Evolutionary conservation across 768 basidiomycete genomes (phyloP), one percentile per base, ranked within the genome.

Genomic region (Daedaleopsis sinensis): DNA sequence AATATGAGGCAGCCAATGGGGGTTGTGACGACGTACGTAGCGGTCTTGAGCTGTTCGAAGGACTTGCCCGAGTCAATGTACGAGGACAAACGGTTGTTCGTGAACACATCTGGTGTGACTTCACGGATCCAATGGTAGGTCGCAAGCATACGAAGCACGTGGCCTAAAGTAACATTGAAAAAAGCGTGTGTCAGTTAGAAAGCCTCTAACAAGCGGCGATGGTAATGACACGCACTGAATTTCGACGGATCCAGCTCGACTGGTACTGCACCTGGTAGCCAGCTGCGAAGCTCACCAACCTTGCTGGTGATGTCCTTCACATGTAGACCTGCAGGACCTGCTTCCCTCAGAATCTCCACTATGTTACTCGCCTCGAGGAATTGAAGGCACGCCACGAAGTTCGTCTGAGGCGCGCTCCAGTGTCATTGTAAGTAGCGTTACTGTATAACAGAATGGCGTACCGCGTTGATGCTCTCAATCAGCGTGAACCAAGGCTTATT

Each of bases 41-140:
- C 21, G 18, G 18, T 42, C 23, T 39, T 47, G 15, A 57, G 52
- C 16, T 21, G 71, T 42, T 79, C 78, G 35, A 88, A 69, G 4
- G 75, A 71, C 71, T 88, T 88, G 3, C 90, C 87, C 0, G 84
- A 84, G 67, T 91, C 89, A 3, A 91, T 73, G 13, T 85, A 72
- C 13, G 85, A 84, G 5, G 86, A 85, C 58, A 90, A 78, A 37
- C 89, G 81, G 67, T 88, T 92, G 55, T 83, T 78, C 7, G 88
- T 78, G 66, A 92, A 93, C 10, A 86, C 83, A 67, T 91, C 81
- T 5, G 89, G 90, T 15, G 79, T 76, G 3, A 83, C 76, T 71
- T 93, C 91, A 47, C 80, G 78, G 37, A 90, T 75, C 51, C 90
- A 81, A 70, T 91, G 89, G 68, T 91, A 87, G 0, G 89, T 89